A percentile compares a stretch with the other conserved stretches of the same genome.
Evolutionary conservation across 352 stramenopile species (phyloP).

Genomic region (Globisporangium yorkense): DNA sequence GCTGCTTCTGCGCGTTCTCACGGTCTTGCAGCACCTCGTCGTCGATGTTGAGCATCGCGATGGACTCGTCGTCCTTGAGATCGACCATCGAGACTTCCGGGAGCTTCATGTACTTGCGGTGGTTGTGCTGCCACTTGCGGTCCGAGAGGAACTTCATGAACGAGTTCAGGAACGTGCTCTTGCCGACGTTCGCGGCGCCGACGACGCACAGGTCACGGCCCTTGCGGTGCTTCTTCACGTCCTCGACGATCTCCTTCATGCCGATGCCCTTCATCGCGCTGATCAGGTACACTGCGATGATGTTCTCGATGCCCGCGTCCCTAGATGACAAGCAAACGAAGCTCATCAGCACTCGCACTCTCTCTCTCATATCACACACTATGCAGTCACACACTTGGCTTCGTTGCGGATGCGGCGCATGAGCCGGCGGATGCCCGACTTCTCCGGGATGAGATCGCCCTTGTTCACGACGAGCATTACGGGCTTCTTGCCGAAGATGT

Average conservation of each 20-base stretch:
- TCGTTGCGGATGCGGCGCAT: conserved; percentile 75
- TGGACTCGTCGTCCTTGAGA: conserved; percentile 34
- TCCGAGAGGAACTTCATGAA: conserved; percentile 80
- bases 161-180: conserved; percentile 91
- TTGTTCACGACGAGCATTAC: conserved; percentile 91
- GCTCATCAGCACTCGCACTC: no score
- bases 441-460: conserved; percentile 81
- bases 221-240: conserved; percentile 71
- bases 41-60: conserved; percentile 55
- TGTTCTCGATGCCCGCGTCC: conserved; percentile 67
- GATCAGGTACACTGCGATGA: conserved; percentile 74
- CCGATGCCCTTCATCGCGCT: conserved; percentile 83
- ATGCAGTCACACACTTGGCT: conserved; percentile 39
- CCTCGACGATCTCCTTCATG: conserved; percentile 83
- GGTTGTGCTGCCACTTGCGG: conserved; percentile 83
- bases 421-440: conserved; percentile 76
- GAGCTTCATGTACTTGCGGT: conserved; percentile 84
- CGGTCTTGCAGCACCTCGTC: conserved; percentile 21
- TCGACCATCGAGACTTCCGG: conserved; percentile 47
- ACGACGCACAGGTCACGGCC: conserved; percentile 88
- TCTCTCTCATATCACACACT: not conserved
- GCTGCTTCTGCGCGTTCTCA: conserved; percentile 4
- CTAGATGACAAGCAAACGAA: conserved; percentile 8
- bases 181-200: conserved; percentile 89
- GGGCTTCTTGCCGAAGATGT: conserved; percentile 87